A percentile compares a stretch with the other conserved stretches of the same genome.
These are phyloP conservation scores for Myriosclerotinia duriaeana DNA, from an alignment of 2,329 filamentous ascomycete genomes.

Conservation along the genomic window DNA sequence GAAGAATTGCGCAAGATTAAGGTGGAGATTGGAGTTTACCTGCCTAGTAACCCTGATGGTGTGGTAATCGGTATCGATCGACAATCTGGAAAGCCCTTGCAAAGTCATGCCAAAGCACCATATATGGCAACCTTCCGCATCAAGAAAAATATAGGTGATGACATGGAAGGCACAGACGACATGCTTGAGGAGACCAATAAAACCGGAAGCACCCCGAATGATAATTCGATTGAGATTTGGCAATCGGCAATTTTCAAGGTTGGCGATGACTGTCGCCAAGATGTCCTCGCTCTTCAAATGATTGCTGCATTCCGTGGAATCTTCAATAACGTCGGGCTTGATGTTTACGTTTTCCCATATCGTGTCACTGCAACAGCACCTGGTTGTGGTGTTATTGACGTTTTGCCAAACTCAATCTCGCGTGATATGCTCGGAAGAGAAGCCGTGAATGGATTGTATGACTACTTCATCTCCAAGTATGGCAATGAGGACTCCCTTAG, in stretches of 20 bases:
- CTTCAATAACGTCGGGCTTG: conserved; percentile 89
- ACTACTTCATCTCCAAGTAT: conserved; percentile 97
- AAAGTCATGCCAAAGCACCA: conserved; percentile 96
- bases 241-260: conserved; percentile 99
- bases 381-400: conserved; percentile 96
- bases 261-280: conserved; percentile 95
- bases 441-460: conserved; percentile 95
- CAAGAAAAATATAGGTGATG: conserved; percentile 67
- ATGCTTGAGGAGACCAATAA: conserved; percentile 51
- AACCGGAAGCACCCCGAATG: conserved; percentile 40
- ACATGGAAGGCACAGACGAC: conserved; percentile 53
- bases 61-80: conserved; percentile 97
- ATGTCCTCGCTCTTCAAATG: conserved; percentile 95
- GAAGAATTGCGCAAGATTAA: conserved; percentile 97
- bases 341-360: conserved; percentile 96
- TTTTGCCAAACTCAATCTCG: conserved; percentile 95
- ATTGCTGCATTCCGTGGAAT: conserved; percentile 97
- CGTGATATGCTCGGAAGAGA: conserved; percentile 98
- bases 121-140: conserved; percentile 99
- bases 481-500: conserved; percentile 92
- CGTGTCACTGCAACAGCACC: conserved; percentile 96
- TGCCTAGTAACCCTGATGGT: conserved; percentile 95
- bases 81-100: conserved; percentile 94
- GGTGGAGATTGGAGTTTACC: conserved; percentile 93
- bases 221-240: conserved; percentile 86